These are phyloP conservation scores for Sclerotinia minor DNA, from an alignment of 2,329 filamentous ascomycete species.

Conservation along the genomic window DNA sequence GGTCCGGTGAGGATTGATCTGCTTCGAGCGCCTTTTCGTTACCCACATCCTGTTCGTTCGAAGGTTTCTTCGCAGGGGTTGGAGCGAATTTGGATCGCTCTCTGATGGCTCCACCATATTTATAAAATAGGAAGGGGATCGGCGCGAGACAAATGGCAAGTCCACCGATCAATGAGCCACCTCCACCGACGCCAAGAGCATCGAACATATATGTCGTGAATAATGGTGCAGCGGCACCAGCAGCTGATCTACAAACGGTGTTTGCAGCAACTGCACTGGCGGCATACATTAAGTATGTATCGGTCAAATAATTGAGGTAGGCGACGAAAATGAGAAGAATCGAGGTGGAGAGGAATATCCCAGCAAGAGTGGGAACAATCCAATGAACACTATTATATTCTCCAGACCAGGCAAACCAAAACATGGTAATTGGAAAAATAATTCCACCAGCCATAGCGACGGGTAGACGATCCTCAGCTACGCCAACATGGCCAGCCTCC, in stretches of 20 bases:
- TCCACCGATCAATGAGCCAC: constrained; percentile 50
- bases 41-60: neutral
- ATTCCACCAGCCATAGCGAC: constrained; percentile 56
- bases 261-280: constrained; percentile 61
- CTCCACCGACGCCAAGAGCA: constrained; percentile 53
- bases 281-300: constrained; percentile 46
- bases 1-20: neutral
- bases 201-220: constrained; percentile 53
- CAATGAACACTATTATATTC: constrained; percentile 50
- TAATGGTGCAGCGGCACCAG: constrained; percentile 64
- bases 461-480: constrained; percentile 52
- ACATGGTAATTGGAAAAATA: constrained; percentile 53
- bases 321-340: constrained; percentile 53
- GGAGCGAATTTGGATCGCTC: constrained; percentile 40
- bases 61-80: constrained; percentile 23
- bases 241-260: constrained; percentile 59
- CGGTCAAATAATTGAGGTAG: constrained; percentile 56
- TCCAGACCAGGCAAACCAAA: constrained; percentile 54
- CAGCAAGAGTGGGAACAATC: constrained; percentile 50
- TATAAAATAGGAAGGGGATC: constrained; percentile 40
- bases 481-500: constrained; percentile 35
- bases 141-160: constrained; percentile 46
- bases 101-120: constrained; percentile 37
- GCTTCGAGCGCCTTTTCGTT: neutral
- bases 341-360: constrained; percentile 45